Evolutionary conservation across 2,329 filamentous ascomycete species (phyloP), one percentile per base, ranked within the genome.

Genomic region (Arthrobotrys pseudoclavata): DNA sequence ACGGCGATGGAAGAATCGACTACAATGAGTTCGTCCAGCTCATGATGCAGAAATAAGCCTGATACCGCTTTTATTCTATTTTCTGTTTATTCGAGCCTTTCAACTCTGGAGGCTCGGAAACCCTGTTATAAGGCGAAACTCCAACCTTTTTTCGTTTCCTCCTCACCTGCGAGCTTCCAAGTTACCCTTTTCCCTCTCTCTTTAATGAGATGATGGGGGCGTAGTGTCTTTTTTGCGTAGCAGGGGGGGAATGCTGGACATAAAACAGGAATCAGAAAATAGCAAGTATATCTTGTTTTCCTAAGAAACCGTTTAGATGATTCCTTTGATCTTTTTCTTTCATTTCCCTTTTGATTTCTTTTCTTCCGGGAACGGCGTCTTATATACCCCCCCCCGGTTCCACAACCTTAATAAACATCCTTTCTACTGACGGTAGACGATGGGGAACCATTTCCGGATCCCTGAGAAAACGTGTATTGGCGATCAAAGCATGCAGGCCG

Each of bases 11-110:
- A 83, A 90, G 92, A 82, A 96, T 96, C 83, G 92, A 96, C 85
- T 96, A 92, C 86, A 95, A 95, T 87, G 92, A 96, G 86, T 96
- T 96, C 83, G 92, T 96, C 82, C 92, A 96, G 86, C 90, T 96
- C 84, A 96, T 96, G 92, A 95, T 96, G 92, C 92, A 96, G 88
- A 95, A 95, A 88, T 95, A 92, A 87, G n/a, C 29, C 40, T 50
- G 5, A 18, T 18, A 18, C 12, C 37, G 3, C 12, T 31, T 45
- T 18, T 52, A 15, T 31, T 4, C 24, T 15, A 20, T 55, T 12
- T 45, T 47, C 50, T n/a, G 29, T 29, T 9, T 45, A 45, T 20
- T 45, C 42, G 42, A 45, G 42, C 42, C 24, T 69, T 50, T 45
- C 52, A 15, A 53, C 42, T 45, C 4, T 45, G n/a, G 42, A 12